Evolutionary conservation across 140 eudicot genomes (phyloP), one percentile per base, ranked within the genome.

Genomic region (Anethum foeniculum): DNA sequence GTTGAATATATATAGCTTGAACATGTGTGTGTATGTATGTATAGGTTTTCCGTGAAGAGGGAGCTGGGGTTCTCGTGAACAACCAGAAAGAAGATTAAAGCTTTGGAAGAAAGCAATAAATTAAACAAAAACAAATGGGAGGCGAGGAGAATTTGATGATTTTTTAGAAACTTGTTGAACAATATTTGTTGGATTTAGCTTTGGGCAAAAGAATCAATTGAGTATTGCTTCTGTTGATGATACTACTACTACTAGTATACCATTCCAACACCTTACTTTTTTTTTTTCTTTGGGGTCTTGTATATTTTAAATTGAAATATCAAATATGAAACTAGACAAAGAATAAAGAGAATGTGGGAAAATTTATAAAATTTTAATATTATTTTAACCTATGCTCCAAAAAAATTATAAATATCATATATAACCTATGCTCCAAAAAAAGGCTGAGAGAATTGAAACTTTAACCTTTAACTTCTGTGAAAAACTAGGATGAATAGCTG

Each of bases 41-140:
- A 75, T 41, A 75, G 76, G 67, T 69, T 77, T 82, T 69, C 82
- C 82, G 79, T 78, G 82, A 89, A 80, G 49, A 56, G 36, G 4
- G 80, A 81, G 78, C 78, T 87, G 65, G 79, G 62, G 18, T 46
- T 75, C 79, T 75, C 83, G 78, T 83, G 77, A 75, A 67, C 25
- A 58, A 77, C 52, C 38, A 3, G 78, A 54, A 79, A 78, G 82
- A 79, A 78, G 82, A 41, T 89, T 77, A 27, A 75, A 75, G 85
- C 85, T 82, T 89, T 87, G 72, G 79, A 79, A 49, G 82, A 73
- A 89, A 80, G 92, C 83, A 82, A 77, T 43, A 60, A 30, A 28
- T 46, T 78, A 30, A 76, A 34, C 43, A 51, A 28, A 30, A 76
- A 34, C 43, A 51, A 28, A n/a, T 75, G 62, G 36, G 71, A n/a